Evolutionary conservation across 768 basidiomycete genomes (phyloP).

Genomic region (Kwoniella sp.): DNA sequence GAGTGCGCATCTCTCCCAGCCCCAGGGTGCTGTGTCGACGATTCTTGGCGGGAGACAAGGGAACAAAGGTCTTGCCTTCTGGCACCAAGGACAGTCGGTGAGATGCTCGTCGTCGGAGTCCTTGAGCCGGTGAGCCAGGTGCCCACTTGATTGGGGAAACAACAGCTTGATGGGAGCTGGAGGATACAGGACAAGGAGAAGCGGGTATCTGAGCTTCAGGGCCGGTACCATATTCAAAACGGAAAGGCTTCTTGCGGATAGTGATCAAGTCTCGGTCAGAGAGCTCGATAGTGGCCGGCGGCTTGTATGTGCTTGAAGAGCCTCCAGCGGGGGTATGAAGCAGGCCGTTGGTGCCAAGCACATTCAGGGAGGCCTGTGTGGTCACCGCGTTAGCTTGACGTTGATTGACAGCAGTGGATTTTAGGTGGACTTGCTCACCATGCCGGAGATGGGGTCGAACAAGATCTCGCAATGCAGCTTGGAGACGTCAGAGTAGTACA

Average conservation of each 20-base stretch:
- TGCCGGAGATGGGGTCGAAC: slow-evolving; percentile 42
- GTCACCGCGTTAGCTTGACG: not conserved
- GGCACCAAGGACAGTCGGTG: slow-evolving; percentile 47
- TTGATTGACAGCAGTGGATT: not conserved
- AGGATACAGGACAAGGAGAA: slow-evolving; percentile 23
- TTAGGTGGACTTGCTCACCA: slow-evolving; percentile 31
- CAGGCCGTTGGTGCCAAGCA: slow-evolving; percentile 46
- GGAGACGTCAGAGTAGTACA: slow-evolving; percentile 53
- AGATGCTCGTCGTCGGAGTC: slow-evolving; percentile 31
- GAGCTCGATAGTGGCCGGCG: slow-evolving; percentile 30
- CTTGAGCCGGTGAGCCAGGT: slow-evolving; percentile 12
- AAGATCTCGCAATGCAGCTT: slow-evolving; percentile 51
- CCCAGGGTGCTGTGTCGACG: slow-evolving; percentile 37
- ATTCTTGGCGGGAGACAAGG: slow-evolving; percentile 41
- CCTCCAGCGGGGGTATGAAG: slow-evolving; percentile 29
- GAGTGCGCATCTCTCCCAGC: slow-evolving; percentile 15
- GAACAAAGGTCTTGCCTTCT: slow-evolving; percentile 39
- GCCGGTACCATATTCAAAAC: slow-evolving; percentile 48
- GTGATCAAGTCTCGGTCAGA: slow-evolving; percentile 44
- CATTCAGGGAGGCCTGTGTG: slow-evolving; percentile 38
- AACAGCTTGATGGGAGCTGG: not conserved
- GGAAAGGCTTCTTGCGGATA: slow-evolving; percentile 51
- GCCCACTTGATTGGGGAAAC: slow-evolving; percentile 2
- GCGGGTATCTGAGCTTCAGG: not conserved
- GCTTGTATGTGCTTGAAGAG: slow-evolving; percentile 24